Base-by-base conservation (phyloP, 192 early-diverging fungal genomes). In the Geranomyces variabilis region DNA sequence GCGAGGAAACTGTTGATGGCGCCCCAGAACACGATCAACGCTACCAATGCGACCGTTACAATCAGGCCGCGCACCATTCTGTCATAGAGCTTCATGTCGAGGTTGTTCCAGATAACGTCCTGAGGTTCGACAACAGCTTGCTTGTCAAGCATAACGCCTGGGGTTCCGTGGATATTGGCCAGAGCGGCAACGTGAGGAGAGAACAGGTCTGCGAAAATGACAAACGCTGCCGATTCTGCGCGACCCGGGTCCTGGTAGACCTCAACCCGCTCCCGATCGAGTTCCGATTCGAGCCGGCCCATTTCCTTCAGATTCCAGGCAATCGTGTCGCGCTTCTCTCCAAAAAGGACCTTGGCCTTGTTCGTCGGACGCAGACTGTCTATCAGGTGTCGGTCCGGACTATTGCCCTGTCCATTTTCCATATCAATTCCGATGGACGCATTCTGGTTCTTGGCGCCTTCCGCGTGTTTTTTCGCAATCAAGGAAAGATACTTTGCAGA, bases 71-170 rank as follows among this genome's bases (percentile, higher is more conserved):
- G 83, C 21, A 85, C 63, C 26, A 87, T 73, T 7, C 86, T 81
- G 45, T 80, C 66, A 59, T 79, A 79, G 7, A 80, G 69, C 9
- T 77, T 68, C 46, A 91, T 79, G 36, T 81, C 83, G 64, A 94
- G 81, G 63, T 93, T 94, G 24, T 80, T 74, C 93, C 93, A 94
- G 36, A 93, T 84, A 19, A 94, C 74, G 75, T 93, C 90, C 26
- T 83, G 62, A 0, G 90, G 89, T 34, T 87, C 74, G n/a, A 93
- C 86, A 45, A 88, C 85, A 2, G 82, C 79, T 22, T 90, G 85
- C 31, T 86, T 81, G 17, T 82, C 87, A 21, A 75, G 63, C 89
- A 93, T 90, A 12, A 71, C 63, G 59, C 91, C 77, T 13, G 86
- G 81, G 56, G 69, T 76, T 33, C 85, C 81, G 77, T 91, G 85